phyloP scores from a whole-genome alignment of 176 grass and related monocot genomes.

The Triticum urartu region DNA sequence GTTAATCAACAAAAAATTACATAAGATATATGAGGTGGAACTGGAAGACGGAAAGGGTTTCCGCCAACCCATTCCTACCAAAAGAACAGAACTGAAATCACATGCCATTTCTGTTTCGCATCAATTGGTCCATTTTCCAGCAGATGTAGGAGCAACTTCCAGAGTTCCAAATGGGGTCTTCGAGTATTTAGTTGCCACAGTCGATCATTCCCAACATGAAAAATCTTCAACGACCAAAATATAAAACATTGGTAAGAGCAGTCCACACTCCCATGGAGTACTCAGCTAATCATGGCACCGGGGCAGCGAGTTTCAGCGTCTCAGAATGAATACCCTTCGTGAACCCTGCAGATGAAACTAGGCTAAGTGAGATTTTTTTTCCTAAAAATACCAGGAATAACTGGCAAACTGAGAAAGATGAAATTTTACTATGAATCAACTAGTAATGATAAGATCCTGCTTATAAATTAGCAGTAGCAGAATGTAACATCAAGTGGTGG shows the following conservation, averaged over 20 bases:
- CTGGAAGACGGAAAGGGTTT: neutral
- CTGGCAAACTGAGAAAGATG: neutral
- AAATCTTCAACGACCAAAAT: neutral
- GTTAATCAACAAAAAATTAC: neutral
- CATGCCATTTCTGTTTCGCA: neutral
- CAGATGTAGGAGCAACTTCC: neutral
- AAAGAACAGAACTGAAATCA: neutral
- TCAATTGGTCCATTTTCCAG: neutral
- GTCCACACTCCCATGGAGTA: neutral
- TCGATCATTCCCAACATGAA: neutral
- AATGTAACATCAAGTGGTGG: neutral
- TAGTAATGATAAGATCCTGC: neutral
- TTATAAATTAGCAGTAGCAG: neutral
- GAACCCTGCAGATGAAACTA: slow-evolving; percentile 14
- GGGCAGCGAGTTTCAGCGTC: neutral
- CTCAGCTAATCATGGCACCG: neutral
- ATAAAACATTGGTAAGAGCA: neutral
- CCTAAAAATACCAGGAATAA: neutral
- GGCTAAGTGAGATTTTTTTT: neutral
- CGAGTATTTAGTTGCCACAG: neutral
- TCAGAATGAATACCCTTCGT: neutral
- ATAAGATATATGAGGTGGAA: neutral
- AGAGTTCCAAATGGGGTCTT: neutral
- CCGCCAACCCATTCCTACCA: neutral
- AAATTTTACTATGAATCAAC: neutral